A percentile compares a stretch with the other conserved stretches of the same genome.
Conservation (phyloP, 2,329 filamentous ascomycete genomes). For the Botrytis deweyae region DNA sequence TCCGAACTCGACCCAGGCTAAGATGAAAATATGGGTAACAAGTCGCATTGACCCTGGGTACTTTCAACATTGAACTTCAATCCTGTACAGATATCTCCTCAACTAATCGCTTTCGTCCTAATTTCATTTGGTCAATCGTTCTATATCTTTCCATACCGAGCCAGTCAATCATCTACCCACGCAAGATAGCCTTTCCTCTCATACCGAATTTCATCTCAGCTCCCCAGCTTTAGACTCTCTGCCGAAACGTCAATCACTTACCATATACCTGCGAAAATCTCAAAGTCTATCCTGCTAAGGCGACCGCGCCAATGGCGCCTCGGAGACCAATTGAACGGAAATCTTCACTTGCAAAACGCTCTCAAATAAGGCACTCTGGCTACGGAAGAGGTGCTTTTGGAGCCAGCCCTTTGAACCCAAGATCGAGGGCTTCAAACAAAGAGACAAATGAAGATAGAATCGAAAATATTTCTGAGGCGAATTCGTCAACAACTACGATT, state of each 20-base stretch:
- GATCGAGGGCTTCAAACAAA: neutral
- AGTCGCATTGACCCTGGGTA: neutral
- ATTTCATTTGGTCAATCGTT: neutral
- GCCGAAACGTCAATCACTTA: neutral
- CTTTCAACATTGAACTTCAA: neutral
- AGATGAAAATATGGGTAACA: neutral
- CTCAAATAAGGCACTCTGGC: neutral
- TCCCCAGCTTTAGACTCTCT: neutral
- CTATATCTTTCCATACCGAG: neutral
- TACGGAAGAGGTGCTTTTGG: neutral
- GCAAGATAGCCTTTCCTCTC: neutral
- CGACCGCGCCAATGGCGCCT: neutral
- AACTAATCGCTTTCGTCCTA: neutral
- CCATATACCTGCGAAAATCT: neutral
- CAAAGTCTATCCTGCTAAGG: neutral
- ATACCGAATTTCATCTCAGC: neutral
- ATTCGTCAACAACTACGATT: neutral
- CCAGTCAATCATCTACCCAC: neutral
- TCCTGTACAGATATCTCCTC: neutral
- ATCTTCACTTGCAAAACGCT: neutral
- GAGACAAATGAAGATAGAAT: neutral
- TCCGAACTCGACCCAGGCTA: neutral
- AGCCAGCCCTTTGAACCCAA: too few relatives aligned
- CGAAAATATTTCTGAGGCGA: neutral
- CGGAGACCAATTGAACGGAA: neutral